Evolutionary conservation across 495 filamentous ascomycete species (phyloP), one percentile per base, ranked within the genome.

Genomic region (Amniculicola lignicola): DNA sequence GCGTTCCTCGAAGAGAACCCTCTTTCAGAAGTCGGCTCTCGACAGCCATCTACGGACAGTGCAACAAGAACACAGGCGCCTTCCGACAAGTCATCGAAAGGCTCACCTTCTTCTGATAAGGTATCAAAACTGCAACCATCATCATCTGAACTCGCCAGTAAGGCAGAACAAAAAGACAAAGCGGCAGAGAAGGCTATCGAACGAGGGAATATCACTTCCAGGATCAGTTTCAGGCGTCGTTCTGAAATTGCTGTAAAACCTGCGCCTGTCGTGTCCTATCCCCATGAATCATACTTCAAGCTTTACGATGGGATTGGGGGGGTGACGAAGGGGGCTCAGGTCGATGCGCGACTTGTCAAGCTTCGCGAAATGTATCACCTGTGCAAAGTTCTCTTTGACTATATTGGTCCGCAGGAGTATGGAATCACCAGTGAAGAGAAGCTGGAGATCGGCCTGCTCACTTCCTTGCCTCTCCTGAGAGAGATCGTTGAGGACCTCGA

Each of bases 401-500:
- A 95, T 67, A 93, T 98, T 65, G 95, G 93, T 37, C 93, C 93
- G 4, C 93, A 98, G 67, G 93, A 98, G 70, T 98, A 98, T 64
- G 93, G 93, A 37, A 98, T 98, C 59, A 86, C 83, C 21, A 85
- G 95, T 57, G 83, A 82, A 54, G 93, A 98, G 70, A 98, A 98
- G 76, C 79, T 98, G 24, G 94, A 98, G 67, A 98, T 98, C 68
- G 93, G 93, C 15, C 82, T 98, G 18, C 74, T 98, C 53, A 98
- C 93, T 2, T 92, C 89, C 6, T 78, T 98, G 9, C 94, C 93
- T 5, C 74, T 98, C 31, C 80, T 98, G 28, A 90, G 90, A 71
- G 93, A 96, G 71, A 95, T 98, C 66, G 93, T 98, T 7, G 83
- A 86, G 62, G 90, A 97, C 66, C 78, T 98, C n/a, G 93, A 98